Base-by-base conservation (phyloP, 192 early-diverging fungal species). In the Entomortierella lignicola region DNA sequence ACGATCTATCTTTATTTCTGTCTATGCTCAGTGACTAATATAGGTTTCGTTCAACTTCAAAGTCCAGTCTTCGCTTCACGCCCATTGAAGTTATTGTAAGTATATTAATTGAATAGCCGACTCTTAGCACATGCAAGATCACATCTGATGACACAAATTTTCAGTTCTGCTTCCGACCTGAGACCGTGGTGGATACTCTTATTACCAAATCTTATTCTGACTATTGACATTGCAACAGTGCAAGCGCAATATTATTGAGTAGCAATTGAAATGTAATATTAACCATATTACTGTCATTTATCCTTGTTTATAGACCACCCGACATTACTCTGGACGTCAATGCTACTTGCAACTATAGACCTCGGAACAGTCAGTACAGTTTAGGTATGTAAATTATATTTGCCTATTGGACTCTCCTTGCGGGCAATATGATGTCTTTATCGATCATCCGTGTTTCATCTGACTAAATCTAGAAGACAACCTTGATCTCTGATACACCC, bases 401-500 rank as follows among this genome's bases (percentile, higher is more conserved):
- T 21, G 15, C 20, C 6, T 18, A 25, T 17, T 60, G 0, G 12
- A n/a, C 25, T 48, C 55, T 25, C n/a, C 34, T 25, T 10, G 6
- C 44, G 30, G 74, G 75, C 75, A 70, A 79, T 70, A 79, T 79
- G 75, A 79, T 79, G 75, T 79, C 65, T 63, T 63, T 58, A 50
- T 69, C 63, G 75, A 79, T 79, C 75, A 79, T 79, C 75, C 75
- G 75, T 79, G 75, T 79, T 79, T 79, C 75, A 79, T 79, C 75
- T 79, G 75, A 64, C 37, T 79, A 37, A 63, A 26, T 79, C 48
- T 60, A 66, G 75, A 79, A 79, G 75, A 79, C 68, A 79, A 69
- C 47, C 29, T 63, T 79, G 75, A 70, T 79, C 75, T 70, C 75
- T 79, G 75, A 79, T 66, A 37, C 62, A 58, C 59, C 59, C 26